Evolutionary conservation across 202 grass and related monocot genomes (phyloP).

Genomic region (Zoysia matrella): DNA sequence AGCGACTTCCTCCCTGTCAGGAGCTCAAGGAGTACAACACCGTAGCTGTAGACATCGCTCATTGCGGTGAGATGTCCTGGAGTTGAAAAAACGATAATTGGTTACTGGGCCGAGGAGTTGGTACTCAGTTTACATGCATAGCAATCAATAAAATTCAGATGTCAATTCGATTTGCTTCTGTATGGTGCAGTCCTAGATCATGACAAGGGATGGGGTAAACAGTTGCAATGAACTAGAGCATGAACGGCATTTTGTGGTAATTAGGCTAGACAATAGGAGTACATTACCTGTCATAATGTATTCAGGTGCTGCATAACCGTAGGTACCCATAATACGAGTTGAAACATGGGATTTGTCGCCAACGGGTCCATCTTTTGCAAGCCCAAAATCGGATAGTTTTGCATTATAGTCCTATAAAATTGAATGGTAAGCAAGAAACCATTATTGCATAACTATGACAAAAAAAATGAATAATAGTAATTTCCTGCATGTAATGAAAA

Average conservation of each 20-base stretch:
- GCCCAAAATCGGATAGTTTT: slow-evolving; percentile 94
- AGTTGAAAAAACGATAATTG: neutral
- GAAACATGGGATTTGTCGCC: slow-evolving; percentile 92
- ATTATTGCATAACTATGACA: neutral
- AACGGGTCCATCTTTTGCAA: slow-evolving; percentile 91
- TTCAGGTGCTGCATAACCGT: slow-evolving; percentile 94
- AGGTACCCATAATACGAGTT: slow-evolving; percentile 93
- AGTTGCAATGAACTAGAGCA: neutral
- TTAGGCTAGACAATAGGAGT: neutral
- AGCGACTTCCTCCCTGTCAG: slow-evolving; percentile 73
- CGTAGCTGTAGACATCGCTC: slow-evolving; percentile 96
- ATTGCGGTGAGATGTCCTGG: slow-evolving; percentile 86
- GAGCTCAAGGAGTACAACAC: slow-evolving; percentile 86
- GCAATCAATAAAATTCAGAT: neutral
- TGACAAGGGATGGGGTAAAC: neutral
- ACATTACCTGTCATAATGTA: slow-evolving; percentile 93
- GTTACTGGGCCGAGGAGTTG: neutral
- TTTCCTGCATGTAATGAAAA: neutral
- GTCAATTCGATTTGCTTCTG: neutral
- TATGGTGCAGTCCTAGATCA: neutral
- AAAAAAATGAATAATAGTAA: neutral
- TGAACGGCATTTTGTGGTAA: neutral
- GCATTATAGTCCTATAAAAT: slow-evolving; percentile 75
- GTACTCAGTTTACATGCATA: slow-evolving; percentile 1
- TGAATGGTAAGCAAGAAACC: neutral